These are phyloP conservation scores for Letharia lupina DNA, from an alignment of 495 filamentous ascomycete genomes.

Conservation along the genomic window DNA sequence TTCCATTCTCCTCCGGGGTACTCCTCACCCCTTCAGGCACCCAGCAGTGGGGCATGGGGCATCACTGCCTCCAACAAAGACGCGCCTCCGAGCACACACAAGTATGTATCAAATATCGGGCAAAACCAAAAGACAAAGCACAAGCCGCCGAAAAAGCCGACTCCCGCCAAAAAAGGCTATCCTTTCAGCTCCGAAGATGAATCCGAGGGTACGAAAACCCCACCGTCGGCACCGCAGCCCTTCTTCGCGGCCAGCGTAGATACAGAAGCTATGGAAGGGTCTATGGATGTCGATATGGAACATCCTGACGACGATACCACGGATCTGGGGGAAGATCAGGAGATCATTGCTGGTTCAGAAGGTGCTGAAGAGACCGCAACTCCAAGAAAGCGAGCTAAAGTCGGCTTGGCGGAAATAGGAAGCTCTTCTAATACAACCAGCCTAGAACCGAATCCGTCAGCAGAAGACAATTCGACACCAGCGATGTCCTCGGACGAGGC, in stretches of 20 bases:
- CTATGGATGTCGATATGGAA: conserved; percentile 29
- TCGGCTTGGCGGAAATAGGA: conserved; percentile 14
- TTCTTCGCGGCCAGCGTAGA: conserved; percentile 15
- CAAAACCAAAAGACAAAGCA: conserved; percentile 5
- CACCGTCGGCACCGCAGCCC: conserved; percentile 9
- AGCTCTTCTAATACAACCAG: conserved; percentile 1
- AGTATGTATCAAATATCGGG: not conserved
- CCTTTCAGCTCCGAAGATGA: conserved; percentile 17
- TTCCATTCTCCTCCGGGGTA: not conserved
- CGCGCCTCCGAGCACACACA: not conserved
- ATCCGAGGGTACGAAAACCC: conserved; percentile 8
- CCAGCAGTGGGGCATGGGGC: not conserved
- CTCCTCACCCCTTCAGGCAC: not conserved
- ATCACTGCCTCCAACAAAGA: not conserved
- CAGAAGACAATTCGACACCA: conserved; percentile 4
- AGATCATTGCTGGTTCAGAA: conserved; percentile 29
- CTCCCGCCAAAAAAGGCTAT: conserved; percentile 3
- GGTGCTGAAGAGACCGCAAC: conserved; percentile 15
- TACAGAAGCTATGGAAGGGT: conserved; percentile 20
- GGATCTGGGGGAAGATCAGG: conserved; percentile 27
- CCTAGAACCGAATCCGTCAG: not conserved
- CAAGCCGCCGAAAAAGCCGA: conserved; percentile 16
- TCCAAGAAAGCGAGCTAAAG: conserved; percentile 22
- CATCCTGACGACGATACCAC: conserved; percentile 28
- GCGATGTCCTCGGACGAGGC: conserved; percentile 19